These are phyloP conservation scores for Knoxdaviesia capensis DNA, from an alignment of 2,329 filamentous ascomycete species.

Conservation along the genomic window DNA sequence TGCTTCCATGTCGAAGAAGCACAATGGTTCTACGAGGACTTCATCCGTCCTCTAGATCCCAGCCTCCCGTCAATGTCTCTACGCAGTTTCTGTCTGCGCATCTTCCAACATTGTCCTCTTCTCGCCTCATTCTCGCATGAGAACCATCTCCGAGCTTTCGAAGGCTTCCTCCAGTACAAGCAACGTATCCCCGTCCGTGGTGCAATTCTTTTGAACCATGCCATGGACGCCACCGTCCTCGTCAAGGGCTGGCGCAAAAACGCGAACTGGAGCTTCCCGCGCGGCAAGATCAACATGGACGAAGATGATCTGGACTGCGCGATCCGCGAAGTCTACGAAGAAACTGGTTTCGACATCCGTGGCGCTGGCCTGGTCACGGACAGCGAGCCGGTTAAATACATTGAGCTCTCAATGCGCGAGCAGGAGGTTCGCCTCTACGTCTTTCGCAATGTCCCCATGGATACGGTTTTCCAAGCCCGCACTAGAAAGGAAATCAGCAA, in stretches of 20 bases:
- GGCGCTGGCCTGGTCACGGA: slow-evolving; percentile 57
- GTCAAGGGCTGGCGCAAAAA: slow-evolving; percentile 98
- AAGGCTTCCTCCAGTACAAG: slow-evolving; percentile 88
- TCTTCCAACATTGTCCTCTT: slow-evolving; percentile 87
- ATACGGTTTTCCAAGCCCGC: slow-evolving; percentile 71
- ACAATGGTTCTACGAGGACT: slow-evolving; percentile 99
- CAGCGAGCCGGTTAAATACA: slow-evolving; percentile 55
- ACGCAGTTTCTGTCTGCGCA: slow-evolving; percentile 67
- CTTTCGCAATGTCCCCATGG: slow-evolving; percentile 71
- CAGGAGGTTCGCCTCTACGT: slow-evolving; percentile 88
- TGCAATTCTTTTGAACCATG: slow-evolving; percentile 76
- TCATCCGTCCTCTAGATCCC: slow-evolving; percentile 78
- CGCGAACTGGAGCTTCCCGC: slow-evolving; percentile 87
- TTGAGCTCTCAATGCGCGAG: slow-evolving; percentile 77
- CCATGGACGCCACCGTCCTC: slow-evolving; percentile 84
- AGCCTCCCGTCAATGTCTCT: slow-evolving; percentile 69
- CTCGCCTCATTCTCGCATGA: slow-evolving; percentile 63
- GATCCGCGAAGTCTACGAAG: slow-evolving; percentile 83
- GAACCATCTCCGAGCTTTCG: slow-evolving; percentile 65
- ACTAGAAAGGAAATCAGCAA: slow-evolving; percentile 96
- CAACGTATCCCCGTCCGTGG: slow-evolving; percentile 83
- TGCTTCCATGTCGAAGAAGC: slow-evolving; percentile 98
- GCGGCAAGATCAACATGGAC: slow-evolving; percentile 96
- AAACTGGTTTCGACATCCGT: slow-evolving; percentile 74
- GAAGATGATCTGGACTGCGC: slow-evolving; percentile 89